Base-by-base conservation (phyloP, 495 filamentous ascomycete genomes). In the Apiosordaria backusii region DNA sequence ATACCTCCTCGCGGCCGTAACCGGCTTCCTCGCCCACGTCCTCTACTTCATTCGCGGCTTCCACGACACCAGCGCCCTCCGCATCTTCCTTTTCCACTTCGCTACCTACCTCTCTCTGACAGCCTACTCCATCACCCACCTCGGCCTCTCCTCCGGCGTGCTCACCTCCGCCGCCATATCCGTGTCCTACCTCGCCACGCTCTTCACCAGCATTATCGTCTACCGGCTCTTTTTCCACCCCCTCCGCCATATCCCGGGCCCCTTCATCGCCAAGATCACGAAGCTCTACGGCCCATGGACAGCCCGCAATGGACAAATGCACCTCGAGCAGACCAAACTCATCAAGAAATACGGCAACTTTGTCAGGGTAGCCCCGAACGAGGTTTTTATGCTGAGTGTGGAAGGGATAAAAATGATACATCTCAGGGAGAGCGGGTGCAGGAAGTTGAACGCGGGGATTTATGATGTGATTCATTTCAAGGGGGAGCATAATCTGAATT, bases 161-260 rank as follows among this genome's bases (percentile, higher is more conserved):
- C 22, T 57, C 24, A 58, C 26, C 35, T 60, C 59, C 9, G 57
- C 60, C 1, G 22, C 53, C 9, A 24, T 72, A 1, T 54, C 19
- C 7, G 16, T 54, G 0, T 57, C 68, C 9, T 81, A 80, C 57
- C 52, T 77, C 6, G 54, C 60, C n/a, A 60, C 71, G 1, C 74
- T 86, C 1, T 75, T 81, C 52, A 64, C 71, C 16, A 85, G 81
- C 68, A 81, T 85, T 27, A 29, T 71, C 25, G 35, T 77, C 18
- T 85, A 84, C 65, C 74, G 83, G 10, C 23, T 75, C 23, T 83
- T 78, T 68, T 81, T 84, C 67, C 81, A 84, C 70, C 80, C 72
- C 4, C 69, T 85, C 1, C 68, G 79, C 22, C 67, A 65, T 9
- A 85, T 84, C 65, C 76, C 78, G 1, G 84, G 84, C 0, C 81